A percentile compares a stretch with the other conserved stretches of the same genome.
Conservation (phyloP, 768 basidiomycete genomes). For the Cystofilobasidium bisporidii region DNA sequence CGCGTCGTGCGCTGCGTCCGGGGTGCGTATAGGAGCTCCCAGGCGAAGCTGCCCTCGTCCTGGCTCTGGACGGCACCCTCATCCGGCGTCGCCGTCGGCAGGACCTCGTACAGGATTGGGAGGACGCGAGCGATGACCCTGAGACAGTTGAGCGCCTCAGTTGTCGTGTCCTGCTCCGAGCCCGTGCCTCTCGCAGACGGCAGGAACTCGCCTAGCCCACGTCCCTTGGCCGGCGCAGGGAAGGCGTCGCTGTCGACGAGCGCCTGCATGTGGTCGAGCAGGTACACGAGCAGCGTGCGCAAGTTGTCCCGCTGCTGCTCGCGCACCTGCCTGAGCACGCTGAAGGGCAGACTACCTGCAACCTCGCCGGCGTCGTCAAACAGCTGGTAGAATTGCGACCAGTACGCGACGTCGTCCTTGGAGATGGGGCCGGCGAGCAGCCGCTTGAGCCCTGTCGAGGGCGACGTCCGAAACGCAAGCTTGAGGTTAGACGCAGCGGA, state of each 20-base stretch:
- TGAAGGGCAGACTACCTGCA: slow-evolving; percentile 12
- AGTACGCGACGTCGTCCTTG: slow-evolving; percentile 55
- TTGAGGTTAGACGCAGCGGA: background rate
- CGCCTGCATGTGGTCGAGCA: slow-evolving; percentile 44
- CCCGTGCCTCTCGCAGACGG: background rate
- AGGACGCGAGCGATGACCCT: slow-evolving; percentile 78
- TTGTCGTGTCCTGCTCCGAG: slow-evolving; percentile 47
- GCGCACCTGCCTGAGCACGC: slow-evolving; percentile 54
- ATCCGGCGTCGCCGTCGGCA: slow-evolving; percentile 26
- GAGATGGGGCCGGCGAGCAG: slow-evolving; percentile 11
- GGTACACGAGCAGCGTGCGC: slow-evolving; percentile 64
- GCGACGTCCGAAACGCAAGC: slow-evolving; percentile 1
- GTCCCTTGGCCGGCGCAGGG: slow-evolving; percentile 26
- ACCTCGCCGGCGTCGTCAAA: slow-evolving; percentile 88
- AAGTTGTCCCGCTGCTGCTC: slow-evolving; percentile 77
- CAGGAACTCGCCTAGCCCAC: slow-evolving; percentile 5
- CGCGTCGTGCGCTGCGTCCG: background rate
- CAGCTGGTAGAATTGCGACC: slow-evolving; percentile 75
- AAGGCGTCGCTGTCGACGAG: slow-evolving; percentile 35
- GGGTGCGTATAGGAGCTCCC: slow-evolving; percentile 50
- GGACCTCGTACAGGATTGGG: slow-evolving; percentile 62
- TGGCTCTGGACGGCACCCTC: slow-evolving; percentile 27
- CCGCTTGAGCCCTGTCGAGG: background rate
- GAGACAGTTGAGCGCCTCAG: slow-evolving; percentile 84
- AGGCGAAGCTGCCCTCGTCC: slow-evolving; percentile 48